Conservation (phyloP, 345 rosid species). For the Geranium rotundifolium region DNA sequence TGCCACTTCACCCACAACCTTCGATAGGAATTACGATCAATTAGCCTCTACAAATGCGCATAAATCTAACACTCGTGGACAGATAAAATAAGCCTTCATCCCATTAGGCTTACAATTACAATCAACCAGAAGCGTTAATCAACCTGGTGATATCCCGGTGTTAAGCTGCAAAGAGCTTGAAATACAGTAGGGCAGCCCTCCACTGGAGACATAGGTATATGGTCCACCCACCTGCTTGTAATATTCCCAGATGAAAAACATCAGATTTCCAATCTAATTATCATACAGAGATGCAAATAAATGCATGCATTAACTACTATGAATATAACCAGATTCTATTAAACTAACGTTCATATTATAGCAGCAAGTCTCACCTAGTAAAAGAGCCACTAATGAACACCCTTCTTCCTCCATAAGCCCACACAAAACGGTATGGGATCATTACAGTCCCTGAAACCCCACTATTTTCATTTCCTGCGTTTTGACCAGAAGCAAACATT, state of each 20-base stretch:
- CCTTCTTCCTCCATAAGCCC: slow-evolving; percentile 79
- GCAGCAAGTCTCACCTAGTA: slow-evolving; percentile 34
- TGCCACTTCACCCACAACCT: too few species aligned
- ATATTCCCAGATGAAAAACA: not conserved
- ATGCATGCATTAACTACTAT: not conserved
- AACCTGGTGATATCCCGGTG: slow-evolving; percentile 82
- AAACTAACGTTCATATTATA: not conserved
- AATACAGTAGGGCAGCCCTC: slow-evolving; percentile 74
- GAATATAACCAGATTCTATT: not conserved
- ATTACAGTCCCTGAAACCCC: slow-evolving; percentile 29
- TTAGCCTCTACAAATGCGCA: too few species aligned
- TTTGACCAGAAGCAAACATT: slow-evolving; percentile 57
- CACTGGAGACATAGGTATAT: slow-evolving; percentile 59
- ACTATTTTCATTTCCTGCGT: slow-evolving; percentile 31
- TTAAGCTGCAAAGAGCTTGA: slow-evolving; percentile 57
- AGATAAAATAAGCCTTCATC: not conserved
- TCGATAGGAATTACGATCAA: too few species aligned
- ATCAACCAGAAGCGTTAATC: not conserved
- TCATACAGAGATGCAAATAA: too few species aligned
- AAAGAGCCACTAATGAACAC: slow-evolving; percentile 64
- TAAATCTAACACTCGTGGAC: not conserved
- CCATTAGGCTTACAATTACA: not conserved
- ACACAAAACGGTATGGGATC: slow-evolving; percentile 51
- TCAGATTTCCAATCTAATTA: slow-evolving; percentile 1
- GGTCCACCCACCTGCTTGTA: slow-evolving; percentile 57